Base-by-base conservation (phyloP, 1,284 basidiomycete genomes). In the Albatrellus sp. region DNA sequence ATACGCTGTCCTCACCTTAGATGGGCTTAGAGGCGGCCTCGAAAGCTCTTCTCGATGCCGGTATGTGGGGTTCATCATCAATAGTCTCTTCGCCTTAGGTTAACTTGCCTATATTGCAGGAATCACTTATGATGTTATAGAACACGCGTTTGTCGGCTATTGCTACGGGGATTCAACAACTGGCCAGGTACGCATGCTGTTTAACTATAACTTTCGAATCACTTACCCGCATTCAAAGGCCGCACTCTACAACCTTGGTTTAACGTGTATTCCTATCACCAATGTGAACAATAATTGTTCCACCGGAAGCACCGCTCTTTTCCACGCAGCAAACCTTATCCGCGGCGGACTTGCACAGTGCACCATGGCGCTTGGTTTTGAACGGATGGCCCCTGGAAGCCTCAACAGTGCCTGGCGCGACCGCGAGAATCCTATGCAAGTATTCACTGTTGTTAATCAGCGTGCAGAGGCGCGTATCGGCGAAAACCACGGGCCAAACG, bases 211-310 rank as follows among this genome's bases (percentile, higher is more conserved):
- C 31, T 8, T 14, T 9, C 34, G 7, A 30, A 6, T 24, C n/a
- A 24, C 5, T 14, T 1, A 20, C 16, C 16, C 28, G 40, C 16
- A 28, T 33, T 16, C 36, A n/a, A 47, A 78, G 74, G 70, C 87
- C 20, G 80, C 86, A 2, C 66, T 92, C n/a, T 92, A 91, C 61
- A 80, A 80, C 57, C 76, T 92, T 37, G 89, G 89, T 13, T 70
- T 91, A 61, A 91, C 88, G 3, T 72, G 76, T 20, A 90, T 92
- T 48, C 89, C 89, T 1, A 83, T 92, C 54, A 74, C 84, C 43
- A 91, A 91, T 54, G 84, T 90, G 42, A 89, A 87, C 65, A 90
- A 90, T 62, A 88, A 87, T 57, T 87, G 86, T 53, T 80, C 82
- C 1, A 87, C 84, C 0, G 84, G 84, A 2, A 81, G 78, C 42